A percentile compares a stretch with the other conserved stretches of the same genome.
phyloP scores from a whole-genome alignment of 2,329 filamentous ascomycete species.

The Aphanoascus verrucosus region DNA sequence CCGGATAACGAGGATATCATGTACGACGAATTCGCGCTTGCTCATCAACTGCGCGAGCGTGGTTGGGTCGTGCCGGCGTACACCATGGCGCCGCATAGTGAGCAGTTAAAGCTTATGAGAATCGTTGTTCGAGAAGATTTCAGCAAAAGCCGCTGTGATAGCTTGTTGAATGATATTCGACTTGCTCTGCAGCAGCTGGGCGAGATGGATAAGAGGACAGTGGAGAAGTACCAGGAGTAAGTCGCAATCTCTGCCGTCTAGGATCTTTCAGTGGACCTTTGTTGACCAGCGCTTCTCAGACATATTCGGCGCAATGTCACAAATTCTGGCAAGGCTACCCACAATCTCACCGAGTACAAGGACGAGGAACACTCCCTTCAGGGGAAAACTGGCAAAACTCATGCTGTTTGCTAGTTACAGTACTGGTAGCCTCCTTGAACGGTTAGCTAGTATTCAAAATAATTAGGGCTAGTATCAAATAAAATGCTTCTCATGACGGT shows the following conservation, averaged over 20 bases:
- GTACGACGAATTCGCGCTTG: conserved; percentile 67
- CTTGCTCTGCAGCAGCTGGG: conserved; percentile 61
- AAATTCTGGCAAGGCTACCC: conserved; percentile 43
- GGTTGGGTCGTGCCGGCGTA: conserved; percentile 94
- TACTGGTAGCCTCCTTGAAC: too few species aligned
- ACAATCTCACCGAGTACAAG: conserved; percentile 45
- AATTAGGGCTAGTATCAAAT: too few species aligned
- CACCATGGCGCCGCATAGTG: conserved; percentile 86
- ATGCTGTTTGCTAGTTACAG: conserved; percentile 63
- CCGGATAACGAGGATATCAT: conserved; percentile 41
- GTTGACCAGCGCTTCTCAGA: conserved; percentile 20
- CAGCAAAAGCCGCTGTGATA: conserved; percentile 67
- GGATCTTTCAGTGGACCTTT: neutral
- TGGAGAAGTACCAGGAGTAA: conserved; percentile 59
- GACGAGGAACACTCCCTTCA: conserved; percentile 79
- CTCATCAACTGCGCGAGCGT: conserved; percentile 73
- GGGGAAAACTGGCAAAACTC: conserved; percentile 83
- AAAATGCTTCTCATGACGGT: too few species aligned
- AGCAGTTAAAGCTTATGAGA: conserved; percentile 78
- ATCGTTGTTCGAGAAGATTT: conserved; percentile 93
- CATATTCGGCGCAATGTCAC: conserved; percentile 48
- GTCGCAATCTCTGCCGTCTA: conserved; percentile 16
- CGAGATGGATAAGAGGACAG: conserved; percentile 59
- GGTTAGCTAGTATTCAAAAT: too few species aligned
- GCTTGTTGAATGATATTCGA: conserved; percentile 67